Conservation (phyloP, 768 basidiomycete genomes). For the Tubosaeta sp. region DNA sequence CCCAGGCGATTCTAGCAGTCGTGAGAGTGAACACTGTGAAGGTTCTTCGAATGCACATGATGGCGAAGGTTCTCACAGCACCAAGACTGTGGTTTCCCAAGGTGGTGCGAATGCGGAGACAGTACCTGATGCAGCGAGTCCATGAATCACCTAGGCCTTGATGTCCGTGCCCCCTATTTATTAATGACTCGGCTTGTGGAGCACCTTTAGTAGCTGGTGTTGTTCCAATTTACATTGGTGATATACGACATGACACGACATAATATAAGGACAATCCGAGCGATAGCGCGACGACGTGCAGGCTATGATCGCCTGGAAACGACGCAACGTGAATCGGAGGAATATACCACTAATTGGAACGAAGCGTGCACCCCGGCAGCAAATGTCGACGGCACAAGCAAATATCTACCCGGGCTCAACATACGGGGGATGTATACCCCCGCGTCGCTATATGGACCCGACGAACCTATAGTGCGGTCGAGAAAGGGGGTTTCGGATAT, state of each 20-base stretch:
- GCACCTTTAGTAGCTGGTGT: too few species aligned
- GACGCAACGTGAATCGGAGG: slow-evolving; percentile 33
- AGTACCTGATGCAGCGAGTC: neutral
- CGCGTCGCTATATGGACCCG: slow-evolving; percentile 76
- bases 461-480: slow-evolving; percentile 53
- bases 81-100: neutral
- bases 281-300: neutral
- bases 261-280: neutral
- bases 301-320: slow-evolving; percentile 10
- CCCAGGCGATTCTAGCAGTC: neutral
- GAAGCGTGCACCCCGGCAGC: slow-evolving; percentile 49
- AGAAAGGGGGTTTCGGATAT: slow-evolving; percentile 14
- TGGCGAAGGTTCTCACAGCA: neutral
- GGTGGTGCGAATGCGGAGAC: neutral
- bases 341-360: slow-evolving; percentile 63
- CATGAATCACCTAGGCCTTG: too few species aligned
- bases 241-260: neutral
- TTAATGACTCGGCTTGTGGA: too few species aligned
- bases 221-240: too few species aligned
- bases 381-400: slow-evolving; percentile 71
- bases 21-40: neutral
- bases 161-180: too few species aligned
- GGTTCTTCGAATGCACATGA: neutral
- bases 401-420: slow-evolving; percentile 60
- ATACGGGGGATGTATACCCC: slow-evolving; percentile 61